These are phyloP conservation scores for Arthrinium puccinioides DNA, from an alignment of 2,329 filamentous ascomycete species.

Conservation along the genomic window DNA sequence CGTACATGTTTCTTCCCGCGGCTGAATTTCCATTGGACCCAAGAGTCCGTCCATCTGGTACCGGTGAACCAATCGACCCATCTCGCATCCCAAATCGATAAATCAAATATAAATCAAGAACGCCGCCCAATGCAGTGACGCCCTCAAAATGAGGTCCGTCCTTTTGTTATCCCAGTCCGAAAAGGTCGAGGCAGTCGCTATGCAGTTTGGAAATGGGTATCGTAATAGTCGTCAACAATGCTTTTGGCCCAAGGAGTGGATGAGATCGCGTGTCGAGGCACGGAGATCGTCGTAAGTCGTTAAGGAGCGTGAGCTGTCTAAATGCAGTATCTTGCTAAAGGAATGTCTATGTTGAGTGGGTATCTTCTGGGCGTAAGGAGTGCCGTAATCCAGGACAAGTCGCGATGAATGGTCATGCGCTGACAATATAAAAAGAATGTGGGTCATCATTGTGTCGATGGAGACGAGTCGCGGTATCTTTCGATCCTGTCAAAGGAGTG, in stretches of 20 bases:
- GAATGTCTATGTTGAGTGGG: conserved; percentile 35
- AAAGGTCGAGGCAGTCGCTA: conserved; percentile 42
- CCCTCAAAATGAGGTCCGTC: conserved; percentile 17
- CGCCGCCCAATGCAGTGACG: conserved; percentile 26
- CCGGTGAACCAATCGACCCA: background rate
- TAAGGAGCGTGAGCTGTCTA: conserved; percentile 23
- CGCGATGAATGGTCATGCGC: conserved; percentile 18
- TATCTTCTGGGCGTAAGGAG: conserved; percentile 32
- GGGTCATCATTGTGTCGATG: conserved; percentile 28
- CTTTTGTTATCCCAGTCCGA: conserved; percentile 17
- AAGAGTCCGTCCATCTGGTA: conserved; percentile 1
- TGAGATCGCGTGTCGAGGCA: conserved; percentile 23
- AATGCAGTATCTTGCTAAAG: conserved; percentile 26
- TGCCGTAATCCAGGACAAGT: conserved; percentile 20
- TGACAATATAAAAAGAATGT: conserved; percentile 23
- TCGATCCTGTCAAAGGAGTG: conserved; percentile 27
- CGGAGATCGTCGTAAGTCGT: conserved; percentile 28
- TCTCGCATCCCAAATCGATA: conserved; percentile 3
- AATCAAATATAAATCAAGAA: conserved; percentile 16
- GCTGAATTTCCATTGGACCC: background rate
- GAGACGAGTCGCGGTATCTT: conserved; percentile 21
- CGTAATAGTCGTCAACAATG: conserved; percentile 24
- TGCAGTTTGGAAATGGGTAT: conserved; percentile 41
- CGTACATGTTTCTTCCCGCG: background rate
- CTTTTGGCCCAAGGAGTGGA: conserved; percentile 25